Conservation (phyloP, 1,139 yeast species). For the Saccharomycopsis phalli region DNA sequence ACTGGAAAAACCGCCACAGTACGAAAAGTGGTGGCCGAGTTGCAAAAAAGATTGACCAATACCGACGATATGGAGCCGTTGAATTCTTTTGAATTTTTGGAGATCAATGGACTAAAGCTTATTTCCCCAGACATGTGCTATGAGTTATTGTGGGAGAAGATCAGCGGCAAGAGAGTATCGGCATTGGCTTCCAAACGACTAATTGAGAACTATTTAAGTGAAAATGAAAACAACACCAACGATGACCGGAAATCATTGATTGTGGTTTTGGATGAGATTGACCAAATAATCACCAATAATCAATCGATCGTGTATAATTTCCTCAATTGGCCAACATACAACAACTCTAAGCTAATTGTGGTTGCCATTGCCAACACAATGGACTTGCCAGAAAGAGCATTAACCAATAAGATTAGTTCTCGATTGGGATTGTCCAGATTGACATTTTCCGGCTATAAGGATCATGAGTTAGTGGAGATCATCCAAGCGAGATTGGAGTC, state of each 20-base stretch:
- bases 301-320: slow-evolving; percentile 92
- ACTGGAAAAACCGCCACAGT: slow-evolving; percentile 96
- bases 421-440: slow-evolving; percentile 83
- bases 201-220: slow-evolving; percentile 17
- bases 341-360: slow-evolving; percentile 71
- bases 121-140: slow-evolving; percentile 82
- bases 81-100: slow-evolving; percentile 61
- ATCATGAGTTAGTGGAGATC: slow-evolving; percentile 66
- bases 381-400: slow-evolving; percentile 88
- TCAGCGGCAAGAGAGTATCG: slow-evolving; percentile 54
- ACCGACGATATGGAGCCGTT: slow-evolving; percentile 24
- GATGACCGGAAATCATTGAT: slow-evolving; percentile 45
- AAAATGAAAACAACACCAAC: slow-evolving; percentile 5
- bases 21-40: slow-evolving; percentile 69
- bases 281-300: slow-evolving; percentile 77
- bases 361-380: slow-evolving; percentile 94
- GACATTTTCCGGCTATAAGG: slow-evolving; percentile 83
- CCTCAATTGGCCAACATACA: slow-evolving; percentile 93
- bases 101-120: slow-evolving; percentile 84
- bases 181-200: slow-evolving; percentile 45
- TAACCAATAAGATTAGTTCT: slow-evolving; percentile 84
- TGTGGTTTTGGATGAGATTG: slow-evolving; percentile 84
- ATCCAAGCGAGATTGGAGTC: slow-evolving; percentile 61
- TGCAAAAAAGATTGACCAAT: slow-evolving; percentile 27
- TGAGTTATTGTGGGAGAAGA: slow-evolving; percentile 69